Conservation (phyloP, 495 filamentous ascomycete species). For the Pyrenula aspistea region DNA sequence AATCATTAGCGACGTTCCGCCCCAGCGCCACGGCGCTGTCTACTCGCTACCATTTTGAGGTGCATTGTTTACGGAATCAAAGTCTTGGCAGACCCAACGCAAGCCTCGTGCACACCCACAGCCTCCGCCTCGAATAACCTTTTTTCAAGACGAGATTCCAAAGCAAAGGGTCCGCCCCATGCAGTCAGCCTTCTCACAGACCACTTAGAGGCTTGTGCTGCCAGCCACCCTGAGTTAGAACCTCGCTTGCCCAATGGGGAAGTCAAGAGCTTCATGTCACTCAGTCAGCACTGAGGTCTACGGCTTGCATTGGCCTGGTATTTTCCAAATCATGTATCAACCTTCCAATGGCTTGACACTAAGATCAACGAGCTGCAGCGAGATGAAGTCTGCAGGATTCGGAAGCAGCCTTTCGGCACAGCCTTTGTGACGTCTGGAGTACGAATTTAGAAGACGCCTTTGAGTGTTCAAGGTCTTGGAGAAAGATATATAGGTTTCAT, state of each 20-base stretch:
- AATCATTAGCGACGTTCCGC: neutral
- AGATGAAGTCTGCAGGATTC: neutral
- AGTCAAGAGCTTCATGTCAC: neutral
- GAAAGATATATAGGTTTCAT: neutral
- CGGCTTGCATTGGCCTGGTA: neutral
- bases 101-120: too few species aligned
- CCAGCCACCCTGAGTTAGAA: too few species aligned
- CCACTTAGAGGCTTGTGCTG: too few species aligned
- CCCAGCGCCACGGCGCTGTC: neutral
- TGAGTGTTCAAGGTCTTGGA: too few species aligned
- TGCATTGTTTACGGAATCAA: neutral
- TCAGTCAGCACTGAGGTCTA: neutral
- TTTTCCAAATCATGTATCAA: neutral
- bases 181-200: too few species aligned
- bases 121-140: too few species aligned
- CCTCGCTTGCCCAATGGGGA: neutral
- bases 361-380: neutral
- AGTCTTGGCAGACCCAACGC: neutral
- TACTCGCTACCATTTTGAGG: neutral
- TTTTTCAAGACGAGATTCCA: too few species aligned
- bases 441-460: neutral
- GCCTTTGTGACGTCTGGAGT: neutral
- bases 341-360: neutral
- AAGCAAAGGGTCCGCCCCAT: too few species aligned
- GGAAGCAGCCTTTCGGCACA: neutral